Evolutionary conservation across 2,329 filamentous ascomycete genomes (phyloP).

Genomic region (Diaporthe capsici): DNA sequence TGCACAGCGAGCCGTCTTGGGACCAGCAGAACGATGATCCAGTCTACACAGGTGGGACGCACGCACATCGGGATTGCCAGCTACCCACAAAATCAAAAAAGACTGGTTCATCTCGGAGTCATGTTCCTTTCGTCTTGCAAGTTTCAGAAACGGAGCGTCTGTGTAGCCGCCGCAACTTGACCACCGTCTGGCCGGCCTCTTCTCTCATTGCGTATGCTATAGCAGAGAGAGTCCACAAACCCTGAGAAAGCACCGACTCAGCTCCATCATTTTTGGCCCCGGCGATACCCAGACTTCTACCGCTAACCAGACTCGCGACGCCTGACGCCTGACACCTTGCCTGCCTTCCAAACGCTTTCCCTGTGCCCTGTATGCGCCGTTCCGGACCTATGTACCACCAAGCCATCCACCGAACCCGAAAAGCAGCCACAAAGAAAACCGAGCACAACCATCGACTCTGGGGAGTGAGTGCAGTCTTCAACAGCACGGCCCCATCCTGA

Average conservation of each 20-base stretch:
- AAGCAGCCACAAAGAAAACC: background rate
- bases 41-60: background rate
- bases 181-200: background rate
- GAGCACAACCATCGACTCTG: background rate
- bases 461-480: background rate
- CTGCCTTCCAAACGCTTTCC: background rate
- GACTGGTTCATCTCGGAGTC: background rate
- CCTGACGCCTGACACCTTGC: slow-evolving; percentile 11
- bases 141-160: background rate
- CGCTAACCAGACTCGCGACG: background rate
- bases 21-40: background rate
- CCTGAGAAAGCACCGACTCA: background rate
- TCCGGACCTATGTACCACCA: background rate
- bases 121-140: background rate
- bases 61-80: background rate
- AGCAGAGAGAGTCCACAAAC: background rate
- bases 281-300: background rate
- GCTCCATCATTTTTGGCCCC: background rate
- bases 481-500: background rate
- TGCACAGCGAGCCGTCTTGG: background rate
- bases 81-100: slow-evolving; percentile 1
- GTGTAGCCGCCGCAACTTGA: background rate
- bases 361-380: background rate
- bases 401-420: background rate
- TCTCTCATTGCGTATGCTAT: background rate